Evolutionary conservation across 805 yeast genomes (phyloP).

Genomic region (Yamadazyma endophytica): DNA sequence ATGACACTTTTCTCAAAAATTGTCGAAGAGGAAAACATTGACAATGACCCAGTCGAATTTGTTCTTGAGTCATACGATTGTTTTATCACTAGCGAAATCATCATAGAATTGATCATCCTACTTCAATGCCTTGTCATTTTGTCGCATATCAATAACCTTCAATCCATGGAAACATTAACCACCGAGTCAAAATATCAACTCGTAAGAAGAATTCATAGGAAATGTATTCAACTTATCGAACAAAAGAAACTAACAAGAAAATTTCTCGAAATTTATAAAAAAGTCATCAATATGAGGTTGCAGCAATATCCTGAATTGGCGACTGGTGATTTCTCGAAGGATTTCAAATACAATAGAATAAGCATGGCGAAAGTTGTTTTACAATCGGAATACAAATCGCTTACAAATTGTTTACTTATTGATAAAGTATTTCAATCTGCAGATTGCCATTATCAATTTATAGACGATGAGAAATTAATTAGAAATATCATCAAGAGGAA

Average conservation of each 20-base stretch:
- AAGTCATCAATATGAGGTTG: constrained; percentile 32
- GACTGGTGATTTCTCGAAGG: constrained; percentile 14
- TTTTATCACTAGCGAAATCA: constrained; percentile 51
- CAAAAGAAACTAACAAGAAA: constrained; percentile 42
- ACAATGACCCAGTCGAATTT: constrained; percentile 38
- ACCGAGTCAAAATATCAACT: constrained; percentile 20
- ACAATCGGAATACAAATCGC: constrained; percentile 50
- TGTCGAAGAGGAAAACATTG: constrained; percentile 29
- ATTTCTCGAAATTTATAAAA: constrained; percentile 24
- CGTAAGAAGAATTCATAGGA: constrained; percentile 52
- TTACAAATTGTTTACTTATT: constrained; percentile 36
- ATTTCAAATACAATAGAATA: constrained; percentile 14
- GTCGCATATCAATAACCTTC: constrained; percentile 19
- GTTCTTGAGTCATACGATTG: constrained; percentile 60
- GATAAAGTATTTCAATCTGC: constrained; percentile 20
- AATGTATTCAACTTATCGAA: constrained; percentile 59
- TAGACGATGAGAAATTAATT: constrained; percentile 58
- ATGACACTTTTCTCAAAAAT: constrained; percentile 23
- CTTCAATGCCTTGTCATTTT: constrained; percentile 47
- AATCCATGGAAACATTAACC: constrained; percentile 14
- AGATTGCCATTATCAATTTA: constrained; percentile 30
- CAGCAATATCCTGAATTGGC: constrained; percentile 45
- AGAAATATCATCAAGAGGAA: constrained; percentile 55
- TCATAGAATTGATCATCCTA: constrained; percentile 54
- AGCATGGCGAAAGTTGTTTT: constrained; percentile 55